These are phyloP conservation scores for Solanum stenotomum DNA, from an alignment of 257 asterid genomes.

Conservation along the genomic window DNA sequence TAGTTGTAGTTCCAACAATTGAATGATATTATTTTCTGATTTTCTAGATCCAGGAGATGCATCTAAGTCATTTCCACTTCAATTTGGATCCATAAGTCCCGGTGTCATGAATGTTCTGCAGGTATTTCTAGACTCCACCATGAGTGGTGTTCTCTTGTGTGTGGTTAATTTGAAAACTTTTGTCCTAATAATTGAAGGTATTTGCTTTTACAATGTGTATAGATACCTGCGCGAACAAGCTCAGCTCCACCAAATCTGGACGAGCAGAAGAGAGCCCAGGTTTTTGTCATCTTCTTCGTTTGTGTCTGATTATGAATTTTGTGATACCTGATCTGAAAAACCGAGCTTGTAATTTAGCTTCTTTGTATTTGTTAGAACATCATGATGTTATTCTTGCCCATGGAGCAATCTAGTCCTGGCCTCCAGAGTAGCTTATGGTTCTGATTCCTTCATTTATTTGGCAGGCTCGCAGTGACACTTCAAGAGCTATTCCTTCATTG, in stretches of 20 bases:
- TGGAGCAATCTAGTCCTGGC: neutral
- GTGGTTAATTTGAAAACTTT: neutral
- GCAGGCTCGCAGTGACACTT: constrained; percentile 55
- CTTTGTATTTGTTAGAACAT: neutral
- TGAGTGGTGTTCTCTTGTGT: neutral
- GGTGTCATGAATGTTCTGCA: constrained; percentile 73
- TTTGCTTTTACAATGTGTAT: constrained; percentile 4
- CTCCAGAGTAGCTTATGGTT: neutral
- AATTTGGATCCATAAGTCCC: constrained; percentile 91
- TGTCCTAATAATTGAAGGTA: neutral
- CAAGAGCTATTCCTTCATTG: constrained; percentile 32
- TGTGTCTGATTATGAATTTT: neutral
- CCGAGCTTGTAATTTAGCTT: neutral
- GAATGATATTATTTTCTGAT: neutral
- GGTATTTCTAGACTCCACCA: constrained; percentile 27
- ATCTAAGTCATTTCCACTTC: constrained; percentile 57
- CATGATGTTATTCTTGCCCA: neutral
- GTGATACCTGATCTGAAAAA: neutral
- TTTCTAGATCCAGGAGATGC: constrained; percentile 48
- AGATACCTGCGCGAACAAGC: constrained; percentile 73
- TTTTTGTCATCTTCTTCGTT: constrained; percentile 13
- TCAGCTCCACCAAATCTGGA: constrained; percentile 54
- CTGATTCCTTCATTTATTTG: neutral
- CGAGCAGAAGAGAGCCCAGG: constrained; percentile 92
- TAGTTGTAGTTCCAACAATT: neutral